Base-by-base conservation (phyloP, 2,329 filamentous ascomycete species). In the Cercospora sp. region DNA sequence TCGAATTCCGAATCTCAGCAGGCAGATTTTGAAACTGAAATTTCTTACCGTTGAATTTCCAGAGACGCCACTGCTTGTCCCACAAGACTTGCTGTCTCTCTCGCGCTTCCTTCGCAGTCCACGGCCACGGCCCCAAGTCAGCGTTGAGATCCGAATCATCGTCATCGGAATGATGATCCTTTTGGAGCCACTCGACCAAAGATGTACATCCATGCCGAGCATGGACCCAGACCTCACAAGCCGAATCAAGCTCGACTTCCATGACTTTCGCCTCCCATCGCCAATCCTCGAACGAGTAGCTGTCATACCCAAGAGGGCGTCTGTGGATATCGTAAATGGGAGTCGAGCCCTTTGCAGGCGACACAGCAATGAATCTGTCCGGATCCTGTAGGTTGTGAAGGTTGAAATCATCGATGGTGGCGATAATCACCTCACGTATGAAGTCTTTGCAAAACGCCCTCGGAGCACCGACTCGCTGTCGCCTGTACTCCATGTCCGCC, bases 1-100 rank as follows among this genome's bases (percentile, higher is more conserved):
- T 73, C 1, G 51, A 7, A 3, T 74, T 66, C 8, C 75, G 72
- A 13, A 77, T 59, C 51, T 77, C 75, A 3, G 51, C 37, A 5
- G 75, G 74, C n/a, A 77, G 61, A 0, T 69, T 34, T 3, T 73
- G 26, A 13, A 76, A 53, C 6, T 13, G 40, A 61, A 70, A 70
- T 3, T 28, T 57, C 45, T 69, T 69, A 0, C 43, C 24, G 28
- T 68, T 66, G 16, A 51, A 13, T 18, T 7, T 60, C 63, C 67
- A 71, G 59, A 66, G 66, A 9, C 58, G 30, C 70, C 70, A 71
- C 51, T 71, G 70, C 32, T 51, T 64, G 18, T 69, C 59, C 60
- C 55, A 58, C 8, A 62, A 43, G 5, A 28, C 10, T 21, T 18
- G 43, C 18, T 53, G 26, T 32, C 26, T 53, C 30, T 59, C 16